Percentiles rank a stretch among this genome's conserved stretches.
phyloP scores from a whole-genome alignment of 768 basidiomycete species.

The Trametes cubensis region DNA sequence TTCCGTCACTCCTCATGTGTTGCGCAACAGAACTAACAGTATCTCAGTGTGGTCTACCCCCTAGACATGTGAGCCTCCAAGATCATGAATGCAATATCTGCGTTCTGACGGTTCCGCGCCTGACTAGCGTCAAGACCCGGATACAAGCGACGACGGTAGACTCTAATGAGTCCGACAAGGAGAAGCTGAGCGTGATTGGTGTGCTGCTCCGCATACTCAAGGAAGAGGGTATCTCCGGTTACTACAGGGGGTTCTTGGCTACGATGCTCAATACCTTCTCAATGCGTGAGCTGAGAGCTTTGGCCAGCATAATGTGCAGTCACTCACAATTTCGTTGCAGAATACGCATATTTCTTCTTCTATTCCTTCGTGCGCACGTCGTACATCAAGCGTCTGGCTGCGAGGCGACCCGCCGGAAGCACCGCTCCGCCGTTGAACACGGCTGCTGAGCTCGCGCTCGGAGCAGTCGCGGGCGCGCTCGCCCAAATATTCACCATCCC shows the following conservation, averaged over 20 bases:
- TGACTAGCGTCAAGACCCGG: constrained; percentile 82
- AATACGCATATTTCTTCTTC: constrained; percentile 99
- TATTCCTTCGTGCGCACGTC: constrained; percentile 88
- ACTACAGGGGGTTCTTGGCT: constrained; percentile 91
- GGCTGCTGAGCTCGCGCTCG: constrained; percentile 80
- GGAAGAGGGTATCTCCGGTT: constrained; percentile 80
- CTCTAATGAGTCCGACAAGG: constrained; percentile 51
- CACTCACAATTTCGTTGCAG: constrained; percentile 41
- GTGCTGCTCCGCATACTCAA: constrained; percentile 73
- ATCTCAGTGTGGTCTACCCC: constrained; percentile 83
- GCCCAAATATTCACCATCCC: constrained; percentile 99
- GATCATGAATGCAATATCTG: not conserved
- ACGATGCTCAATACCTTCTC: constrained; percentile 99
- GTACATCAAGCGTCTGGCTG: constrained; percentile 72
- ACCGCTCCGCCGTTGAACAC: constrained; percentile 69
- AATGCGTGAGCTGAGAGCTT: constrained; percentile 67
- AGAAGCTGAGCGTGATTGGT: constrained; percentile 55
- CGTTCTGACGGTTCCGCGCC: constrained; percentile 14
- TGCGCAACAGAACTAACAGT: constrained; percentile 8
- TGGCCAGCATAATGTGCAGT: not conserved
- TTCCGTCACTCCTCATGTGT: constrained; percentile 1
- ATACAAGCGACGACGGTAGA: constrained; percentile 79
- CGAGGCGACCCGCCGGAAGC: constrained; percentile 60
- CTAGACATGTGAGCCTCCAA: constrained; percentile 65
- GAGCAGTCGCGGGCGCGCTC: constrained; percentile 89